A percentile compares a stretch with the other conserved stretches of the same genome.
Conservation (phyloP, 805 yeast genomes). For the Danielozyma ontarioensis region DNA sequence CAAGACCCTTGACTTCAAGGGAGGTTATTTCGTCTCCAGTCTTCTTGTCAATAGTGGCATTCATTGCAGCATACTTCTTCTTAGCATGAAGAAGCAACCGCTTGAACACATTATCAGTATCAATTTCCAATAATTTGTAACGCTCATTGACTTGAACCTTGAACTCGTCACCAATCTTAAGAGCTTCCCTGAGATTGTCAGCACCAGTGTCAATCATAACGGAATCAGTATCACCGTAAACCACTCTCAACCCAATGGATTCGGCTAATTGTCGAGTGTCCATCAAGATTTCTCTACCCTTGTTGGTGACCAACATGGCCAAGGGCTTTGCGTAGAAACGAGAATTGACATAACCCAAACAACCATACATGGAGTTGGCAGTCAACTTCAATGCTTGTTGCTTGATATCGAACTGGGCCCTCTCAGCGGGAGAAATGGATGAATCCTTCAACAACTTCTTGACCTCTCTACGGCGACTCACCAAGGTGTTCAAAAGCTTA, state of each 20-base stretch:
- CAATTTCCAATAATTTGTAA: conserved; percentile 83
- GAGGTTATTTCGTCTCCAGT: conserved; percentile 50
- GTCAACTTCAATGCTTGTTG: conserved; percentile 95
- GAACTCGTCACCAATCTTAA: conserved; percentile 79
- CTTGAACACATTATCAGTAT: conserved; percentile 89
- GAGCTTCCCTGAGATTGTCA: conserved; percentile 62
- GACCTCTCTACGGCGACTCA: conserved; percentile 88
- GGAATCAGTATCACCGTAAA: conserved; percentile 98
- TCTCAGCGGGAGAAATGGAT: conserved; percentile 55
- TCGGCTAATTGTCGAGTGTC: conserved; percentile 93
- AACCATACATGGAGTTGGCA: conserved; percentile 99
- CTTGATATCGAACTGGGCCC: conserved; percentile 85
- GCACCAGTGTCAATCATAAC: conserved; percentile 95
- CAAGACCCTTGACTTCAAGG: conserved; percentile 92
- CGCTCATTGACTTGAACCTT: conserved; percentile 83
- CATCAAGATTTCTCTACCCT: conserved; percentile 92
- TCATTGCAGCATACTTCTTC: conserved; percentile 95
- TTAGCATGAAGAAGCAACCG: conserved; percentile 84
- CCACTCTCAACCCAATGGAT: conserved; percentile 72
- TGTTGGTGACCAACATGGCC: conserved; percentile 91
- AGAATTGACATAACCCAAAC: conserved; percentile 87
- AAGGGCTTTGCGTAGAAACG: conserved; percentile 94
- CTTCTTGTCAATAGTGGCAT: conserved; percentile 43
- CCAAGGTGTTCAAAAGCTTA: conserved; percentile 72
- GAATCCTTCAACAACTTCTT: conserved; percentile 79